Percentiles rank a stretch among this genome's conserved stretches.
phyloP scores from a whole-genome alignment of 768 basidiomycete genomes.

The Lyophyllum atratum region DNA sequence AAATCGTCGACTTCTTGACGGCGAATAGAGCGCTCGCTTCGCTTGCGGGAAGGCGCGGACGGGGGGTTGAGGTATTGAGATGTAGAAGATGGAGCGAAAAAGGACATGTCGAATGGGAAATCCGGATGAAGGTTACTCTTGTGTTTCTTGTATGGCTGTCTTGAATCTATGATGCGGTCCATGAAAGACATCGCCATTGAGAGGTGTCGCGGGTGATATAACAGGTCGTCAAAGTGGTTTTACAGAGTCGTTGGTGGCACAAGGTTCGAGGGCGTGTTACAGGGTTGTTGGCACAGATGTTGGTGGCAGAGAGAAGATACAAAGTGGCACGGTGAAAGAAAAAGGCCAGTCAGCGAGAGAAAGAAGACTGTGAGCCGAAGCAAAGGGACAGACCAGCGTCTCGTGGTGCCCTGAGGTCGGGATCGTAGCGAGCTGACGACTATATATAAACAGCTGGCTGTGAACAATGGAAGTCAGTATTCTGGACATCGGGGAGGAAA shows the following conservation, averaged over 20 bases:
- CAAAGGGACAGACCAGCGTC: slow-evolving; percentile 30
- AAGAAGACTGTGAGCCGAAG: slow-evolving; percentile 10
- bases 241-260: slow-evolving; percentile 14
- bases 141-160: slow-evolving; percentile 45
- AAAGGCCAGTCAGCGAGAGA: slow-evolving; percentile 32
- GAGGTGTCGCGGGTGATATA: slow-evolving; percentile 13
- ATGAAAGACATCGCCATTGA: slow-evolving; percentile 35
- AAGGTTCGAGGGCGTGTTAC: slow-evolving; percentile 5
- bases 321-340: slow-evolving; percentile 15
- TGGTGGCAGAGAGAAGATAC: slow-evolving; percentile 14
- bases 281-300: slow-evolving; percentile 4
- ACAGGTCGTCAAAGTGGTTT: slow-evolving; percentile 6
- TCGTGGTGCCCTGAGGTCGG: slow-evolving; percentile 19
- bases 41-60: slow-evolving; percentile 49
- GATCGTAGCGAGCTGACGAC: slow-evolving; percentile 22
- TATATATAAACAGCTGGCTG: slow-evolving; percentile 32
- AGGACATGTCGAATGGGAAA: slow-evolving; percentile 48
- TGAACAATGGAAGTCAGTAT: slow-evolving; percentile 32
- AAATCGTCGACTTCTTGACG: slow-evolving; percentile 65
- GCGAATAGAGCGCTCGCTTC: slow-evolving; percentile 42
- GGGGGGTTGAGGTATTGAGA: slow-evolving; percentile 47
- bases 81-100: slow-evolving; percentile 44
- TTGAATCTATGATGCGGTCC: slow-evolving; percentile 41
- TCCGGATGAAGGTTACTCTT: slow-evolving; percentile 37
- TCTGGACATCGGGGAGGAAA: slow-evolving; percentile 12